phyloP scores from a whole-genome alignment of 495 filamentous ascomycete genomes.

The Aspergillus biplanus region DNA sequence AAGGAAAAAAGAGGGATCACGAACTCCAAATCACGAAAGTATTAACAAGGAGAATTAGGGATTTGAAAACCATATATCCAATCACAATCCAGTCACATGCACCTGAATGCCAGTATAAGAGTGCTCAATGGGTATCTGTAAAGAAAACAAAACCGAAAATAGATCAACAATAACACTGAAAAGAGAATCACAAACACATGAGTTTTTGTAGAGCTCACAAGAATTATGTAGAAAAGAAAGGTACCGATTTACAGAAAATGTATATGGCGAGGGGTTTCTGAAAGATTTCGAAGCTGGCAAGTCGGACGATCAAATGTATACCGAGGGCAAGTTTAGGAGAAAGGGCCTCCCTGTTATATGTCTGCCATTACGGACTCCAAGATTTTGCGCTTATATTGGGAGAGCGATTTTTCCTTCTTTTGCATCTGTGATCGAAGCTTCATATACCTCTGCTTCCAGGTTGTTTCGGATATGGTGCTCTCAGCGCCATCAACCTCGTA shows the following conservation, averaged over 20 bases:
- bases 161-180: slow-evolving; percentile 14
- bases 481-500: slow-evolving; percentile 37
- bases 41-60: slow-evolving; percentile 10
- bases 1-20: neutral
- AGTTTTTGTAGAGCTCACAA: neutral
- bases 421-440: slow-evolving; percentile 53
- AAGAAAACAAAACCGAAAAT: slow-evolving; percentile 17
- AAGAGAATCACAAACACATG: slow-evolving; percentile 23
- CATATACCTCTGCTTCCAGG: slow-evolving; percentile 51
- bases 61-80: slow-evolving; percentile 1
- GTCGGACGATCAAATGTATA: no score
- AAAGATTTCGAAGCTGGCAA: neutral
- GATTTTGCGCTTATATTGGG: slow-evolving; percentile 56
- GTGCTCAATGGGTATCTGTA: slow-evolving; percentile 32
- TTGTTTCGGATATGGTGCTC: slow-evolving; percentile 32
- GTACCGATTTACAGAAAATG: slow-evolving; percentile 6
- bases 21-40: neutral
- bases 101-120: slow-evolving; percentile 12
- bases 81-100: slow-evolving; percentile 8
- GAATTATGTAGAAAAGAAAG: neutral
- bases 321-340: neutral
- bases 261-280: neutral
- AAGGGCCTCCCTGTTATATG: slow-evolving; percentile 29
- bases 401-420: slow-evolving; percentile 54
- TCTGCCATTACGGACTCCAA: slow-evolving; percentile 61